Conservation (phyloP, 495 filamentous ascomycete species). For the Bryoglossum gracile region DNA sequence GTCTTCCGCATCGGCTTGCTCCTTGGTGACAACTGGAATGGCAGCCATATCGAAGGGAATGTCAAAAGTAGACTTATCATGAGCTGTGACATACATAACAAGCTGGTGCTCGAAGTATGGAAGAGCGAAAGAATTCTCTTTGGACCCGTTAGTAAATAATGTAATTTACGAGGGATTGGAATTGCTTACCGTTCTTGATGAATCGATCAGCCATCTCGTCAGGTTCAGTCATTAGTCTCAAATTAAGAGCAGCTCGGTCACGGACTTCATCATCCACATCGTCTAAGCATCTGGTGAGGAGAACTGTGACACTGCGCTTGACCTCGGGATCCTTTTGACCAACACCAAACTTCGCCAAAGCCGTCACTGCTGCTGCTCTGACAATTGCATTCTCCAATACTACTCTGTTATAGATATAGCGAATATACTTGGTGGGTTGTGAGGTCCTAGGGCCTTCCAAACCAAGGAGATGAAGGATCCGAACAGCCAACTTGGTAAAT, state of each 20-base stretch:
- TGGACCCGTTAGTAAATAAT: constrained; percentile 5
- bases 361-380: constrained; percentile 90
- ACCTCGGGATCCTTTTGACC: constrained; percentile 95
- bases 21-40: constrained; percentile 89
- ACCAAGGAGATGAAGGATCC: constrained; percentile 88
- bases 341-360: constrained; percentile 93
- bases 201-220: constrained; percentile 79
- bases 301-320: constrained; percentile 86
- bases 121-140: constrained; percentile 85
- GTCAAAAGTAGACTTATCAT: constrained; percentile 75
- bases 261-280: constrained; percentile 97
- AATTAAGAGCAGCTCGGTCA: constrained; percentile 88
- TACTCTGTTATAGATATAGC: constrained; percentile 98
- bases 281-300: constrained; percentile 89
- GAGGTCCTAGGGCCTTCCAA: constrained; percentile 92
- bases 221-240: constrained; percentile 79
- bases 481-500: constrained; percentile 95
- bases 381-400: constrained; percentile 96
- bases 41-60: constrained; percentile 82
- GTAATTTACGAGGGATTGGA: constrained; percentile 27
- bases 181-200: constrained; percentile 74
- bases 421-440: constrained; percentile 95
- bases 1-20: constrained; percentile 96
- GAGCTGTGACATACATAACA: constrained; percentile 93
- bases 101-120: constrained; percentile 94